These are phyloP conservation scores for Parietichytrium sp. DNA, from an alignment of 108 stramenopile species.

Conservation along the genomic window DNA sequence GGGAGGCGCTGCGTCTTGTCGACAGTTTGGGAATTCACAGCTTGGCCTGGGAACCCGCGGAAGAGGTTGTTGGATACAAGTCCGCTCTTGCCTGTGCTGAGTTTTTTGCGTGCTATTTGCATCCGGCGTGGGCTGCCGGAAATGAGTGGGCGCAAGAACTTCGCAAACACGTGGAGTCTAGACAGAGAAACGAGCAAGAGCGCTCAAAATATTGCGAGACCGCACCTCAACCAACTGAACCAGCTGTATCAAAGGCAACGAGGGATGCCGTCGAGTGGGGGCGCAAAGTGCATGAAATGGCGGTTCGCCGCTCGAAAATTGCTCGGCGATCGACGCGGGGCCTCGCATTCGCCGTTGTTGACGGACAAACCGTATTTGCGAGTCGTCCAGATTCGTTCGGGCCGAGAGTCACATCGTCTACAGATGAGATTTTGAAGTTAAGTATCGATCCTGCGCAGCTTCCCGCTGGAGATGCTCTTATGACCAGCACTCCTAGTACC, in stretches of 20 bases:
- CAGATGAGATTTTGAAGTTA: not conserved
- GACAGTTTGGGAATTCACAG: slow-evolving; percentile 17
- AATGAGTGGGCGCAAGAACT: slow-evolving; percentile 19
- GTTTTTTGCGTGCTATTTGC: slow-evolving; percentile 31
- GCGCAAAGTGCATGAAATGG: slow-evolving; percentile 7
- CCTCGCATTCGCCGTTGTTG: not conserved
- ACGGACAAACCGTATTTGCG: slow-evolving; percentile 33
- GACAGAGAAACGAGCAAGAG: not conserved
- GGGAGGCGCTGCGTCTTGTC: slow-evolving; percentile 30
- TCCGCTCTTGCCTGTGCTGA: slow-evolving; percentile 7
- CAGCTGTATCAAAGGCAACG: not conserved
- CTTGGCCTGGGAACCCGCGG: slow-evolving; percentile 26
- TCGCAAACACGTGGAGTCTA: no score
- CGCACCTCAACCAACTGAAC: not conserved
- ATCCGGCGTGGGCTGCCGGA: slow-evolving; percentile 4
- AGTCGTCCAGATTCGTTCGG: not conserved
- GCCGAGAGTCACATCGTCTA: not conserved
- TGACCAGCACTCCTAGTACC: not conserved
- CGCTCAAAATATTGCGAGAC: not conserved
- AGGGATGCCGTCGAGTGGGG: not conserved
- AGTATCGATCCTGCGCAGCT: not conserved
- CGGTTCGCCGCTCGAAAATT: slow-evolving; percentile 6
- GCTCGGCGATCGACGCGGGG: not conserved
- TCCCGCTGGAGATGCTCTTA: not conserved
- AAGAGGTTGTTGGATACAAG: slow-evolving; percentile 36